These are phyloP conservation scores for Royoungia palumana DNA, from an alignment of 768 basidiomycete species.

Conservation along the genomic window DNA sequence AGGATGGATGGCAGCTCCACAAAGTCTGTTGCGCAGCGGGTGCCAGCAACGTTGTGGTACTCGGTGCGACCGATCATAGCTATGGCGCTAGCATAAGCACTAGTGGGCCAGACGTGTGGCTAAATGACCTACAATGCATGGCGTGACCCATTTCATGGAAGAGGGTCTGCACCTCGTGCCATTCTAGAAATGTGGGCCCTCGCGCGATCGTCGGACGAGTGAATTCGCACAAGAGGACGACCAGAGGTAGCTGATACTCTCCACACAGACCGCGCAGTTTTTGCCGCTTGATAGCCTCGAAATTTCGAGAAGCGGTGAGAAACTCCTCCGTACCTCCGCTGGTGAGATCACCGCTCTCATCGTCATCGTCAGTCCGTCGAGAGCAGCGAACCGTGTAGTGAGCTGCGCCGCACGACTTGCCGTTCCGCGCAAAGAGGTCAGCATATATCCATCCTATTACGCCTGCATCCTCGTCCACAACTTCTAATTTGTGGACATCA, in stretches of 20 bases:
- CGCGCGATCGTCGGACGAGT: conserved; percentile 53
- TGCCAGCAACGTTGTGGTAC: conserved; percentile 97
- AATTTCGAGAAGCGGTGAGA: conserved; percentile 51
- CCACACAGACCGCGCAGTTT: conserved; percentile 60
- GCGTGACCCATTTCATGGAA: conserved; percentile 99
- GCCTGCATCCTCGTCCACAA: conserved; percentile 85
- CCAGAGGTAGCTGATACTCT: conserved; percentile 83
- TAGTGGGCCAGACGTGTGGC: background rate
- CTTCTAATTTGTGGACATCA: conserved; percentile 88
- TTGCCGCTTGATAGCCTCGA: conserved; percentile 62
- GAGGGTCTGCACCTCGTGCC: conserved; percentile 91
- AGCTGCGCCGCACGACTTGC: conserved; percentile 89
- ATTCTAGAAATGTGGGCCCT: conserved; percentile 74
- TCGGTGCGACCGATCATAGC: conserved; percentile 98
- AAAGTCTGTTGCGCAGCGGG: conserved; percentile 96
- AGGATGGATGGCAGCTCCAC: conserved; percentile 97
- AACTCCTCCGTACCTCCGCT: conserved; percentile 37
- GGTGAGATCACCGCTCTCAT: conserved; percentile 61
- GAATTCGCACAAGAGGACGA: conserved; percentile 90
- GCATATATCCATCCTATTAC: conserved; percentile 93
- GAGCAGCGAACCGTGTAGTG: conserved; percentile 98
- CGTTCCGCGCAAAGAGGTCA: conserved; percentile 80
- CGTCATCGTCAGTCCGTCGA: conserved; percentile 87
- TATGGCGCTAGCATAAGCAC: conserved; percentile 31
- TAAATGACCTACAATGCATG: conserved; percentile 85